Percentiles rank a stretch among this genome's conserved stretches.
phyloP scores from a whole-genome alignment of 208 protist genomes.

The Leishmania gerbilli region DNA sequence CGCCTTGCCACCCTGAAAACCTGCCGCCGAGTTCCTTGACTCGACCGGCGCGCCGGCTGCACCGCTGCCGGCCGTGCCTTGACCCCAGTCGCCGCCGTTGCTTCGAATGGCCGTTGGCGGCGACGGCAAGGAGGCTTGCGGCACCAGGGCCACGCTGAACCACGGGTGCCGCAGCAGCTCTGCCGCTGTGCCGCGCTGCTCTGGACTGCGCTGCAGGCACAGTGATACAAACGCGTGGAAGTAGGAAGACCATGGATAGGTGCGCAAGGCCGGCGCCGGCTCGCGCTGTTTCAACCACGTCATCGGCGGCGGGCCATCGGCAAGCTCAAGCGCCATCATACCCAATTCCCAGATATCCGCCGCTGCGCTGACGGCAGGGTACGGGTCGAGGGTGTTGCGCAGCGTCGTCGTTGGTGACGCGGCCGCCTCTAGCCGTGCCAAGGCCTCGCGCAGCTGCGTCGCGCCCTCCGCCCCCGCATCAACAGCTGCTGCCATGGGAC shows the following conservation, averaged over 20 bases:
- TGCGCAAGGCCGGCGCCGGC: slow-evolving; percentile 38
- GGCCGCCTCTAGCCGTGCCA: slow-evolving; percentile 5
- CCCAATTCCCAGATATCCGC: slow-evolving; percentile 79
- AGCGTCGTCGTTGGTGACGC: slow-evolving; percentile 20
- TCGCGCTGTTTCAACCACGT: slow-evolving; percentile 46
- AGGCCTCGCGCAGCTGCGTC: slow-evolving; percentile 12
- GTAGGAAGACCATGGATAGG: slow-evolving; percentile 44
- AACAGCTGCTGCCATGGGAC: too few species aligned
- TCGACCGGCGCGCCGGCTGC: background rate
- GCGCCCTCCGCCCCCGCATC: background rate
- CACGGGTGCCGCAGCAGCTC: slow-evolving; percentile 80
- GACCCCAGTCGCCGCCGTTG: background rate
- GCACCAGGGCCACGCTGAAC: slow-evolving; percentile 59
- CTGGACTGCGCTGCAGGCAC: slow-evolving; percentile 49
- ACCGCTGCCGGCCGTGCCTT: background rate
- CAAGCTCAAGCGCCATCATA: slow-evolving; percentile 71
- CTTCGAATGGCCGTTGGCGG: background rate
- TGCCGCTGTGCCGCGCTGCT: slow-evolving; percentile 47
- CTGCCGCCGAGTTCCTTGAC: background rate
- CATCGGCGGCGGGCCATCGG: slow-evolving; percentile 47
- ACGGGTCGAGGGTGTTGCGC: slow-evolving; percentile 34
- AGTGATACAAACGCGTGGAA: slow-evolving; percentile 69
- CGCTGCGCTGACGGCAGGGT: slow-evolving; percentile 21
- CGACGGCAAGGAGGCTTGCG: slow-evolving; percentile 17
- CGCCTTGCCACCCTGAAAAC: background rate